A percentile compares a stretch with the other conserved stretches of the same genome.
Evolutionary conservation across 352 stramenopile genomes (phyloP).

Genomic region (Phytophthora cryptogea): DNA sequence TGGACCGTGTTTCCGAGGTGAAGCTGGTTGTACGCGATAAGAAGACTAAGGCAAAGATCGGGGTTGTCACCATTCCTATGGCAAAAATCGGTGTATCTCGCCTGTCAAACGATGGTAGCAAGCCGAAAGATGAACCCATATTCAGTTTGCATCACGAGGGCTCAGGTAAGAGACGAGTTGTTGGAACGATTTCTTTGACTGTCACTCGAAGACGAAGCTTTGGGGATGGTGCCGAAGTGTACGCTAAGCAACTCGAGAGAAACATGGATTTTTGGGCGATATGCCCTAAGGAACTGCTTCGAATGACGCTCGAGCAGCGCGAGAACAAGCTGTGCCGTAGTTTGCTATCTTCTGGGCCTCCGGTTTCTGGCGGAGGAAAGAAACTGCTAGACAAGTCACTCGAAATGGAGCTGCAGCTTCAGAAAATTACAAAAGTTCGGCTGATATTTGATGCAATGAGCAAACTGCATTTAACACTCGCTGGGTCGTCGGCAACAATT

Average conservation of each 20-base stretch:
- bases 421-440: constrained; percentile 54
- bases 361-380: constrained; percentile 33
- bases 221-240: constrained; percentile 24
- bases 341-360: constrained; percentile 39
- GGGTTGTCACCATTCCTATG: constrained; percentile 45
- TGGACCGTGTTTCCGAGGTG: constrained; percentile 49
- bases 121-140: constrained; percentile 25
- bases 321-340: constrained; percentile 50
- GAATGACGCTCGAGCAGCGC: constrained; percentile 44
- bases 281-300: constrained; percentile 50
- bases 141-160: constrained; percentile 38
- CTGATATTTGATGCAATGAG: constrained; percentile 50
- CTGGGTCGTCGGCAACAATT: not conserved
- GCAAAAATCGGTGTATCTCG: constrained; percentile 18
- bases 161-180: constrained; percentile 30
- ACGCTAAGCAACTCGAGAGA: constrained; percentile 36
- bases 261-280: constrained; percentile 54
- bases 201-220: constrained; percentile 35
- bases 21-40: constrained; percentile 38
- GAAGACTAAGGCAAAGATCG: constrained; percentile 36
- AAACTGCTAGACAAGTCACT: constrained; percentile 31
- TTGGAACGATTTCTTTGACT: constrained; percentile 59
- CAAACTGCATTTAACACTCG: constrained; percentile 25
- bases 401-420: constrained; percentile 57
- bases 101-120: constrained; percentile 1